A percentile compares a stretch with the other conserved stretches of the same genome.
Conservation (phyloP, 768 basidiomycete genomes). For the Boletus sp. region DNA sequence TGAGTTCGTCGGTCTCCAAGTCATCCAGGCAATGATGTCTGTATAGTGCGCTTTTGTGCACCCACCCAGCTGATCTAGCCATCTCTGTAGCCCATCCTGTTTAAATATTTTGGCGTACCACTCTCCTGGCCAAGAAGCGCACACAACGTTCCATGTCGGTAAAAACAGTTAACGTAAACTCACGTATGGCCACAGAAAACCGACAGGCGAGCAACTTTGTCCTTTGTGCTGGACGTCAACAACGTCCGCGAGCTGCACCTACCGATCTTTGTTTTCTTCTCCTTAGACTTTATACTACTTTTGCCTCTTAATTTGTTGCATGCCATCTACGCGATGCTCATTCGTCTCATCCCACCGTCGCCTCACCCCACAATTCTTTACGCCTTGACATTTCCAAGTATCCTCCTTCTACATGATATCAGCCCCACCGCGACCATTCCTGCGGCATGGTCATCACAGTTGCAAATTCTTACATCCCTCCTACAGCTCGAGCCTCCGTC, state of each 20-base stretch:
- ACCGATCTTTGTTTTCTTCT: constrained; percentile 1
- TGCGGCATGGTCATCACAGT: constrained; percentile 51
- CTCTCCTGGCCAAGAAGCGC: not conserved
- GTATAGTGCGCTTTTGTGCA: not conserved
- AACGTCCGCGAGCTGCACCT: constrained; percentile 17
- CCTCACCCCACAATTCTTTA: constrained; percentile 58
- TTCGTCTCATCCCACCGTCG: constrained; percentile 48
- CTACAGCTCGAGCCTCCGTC: constrained; percentile 54
- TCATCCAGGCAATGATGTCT: not conserved
- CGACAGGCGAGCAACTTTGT: constrained; percentile 13
- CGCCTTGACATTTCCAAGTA: constrained; percentile 48
- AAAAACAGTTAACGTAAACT: constrained; percentile 30
- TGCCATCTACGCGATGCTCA: constrained; percentile 45
- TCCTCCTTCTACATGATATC: constrained; percentile 38
- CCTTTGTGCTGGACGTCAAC: constrained; percentile 32
- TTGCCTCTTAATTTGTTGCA: constrained; percentile 22
- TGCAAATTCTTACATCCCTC: constrained; percentile 45
- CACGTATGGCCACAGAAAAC: constrained; percentile 33
- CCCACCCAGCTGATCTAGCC: not conserved
- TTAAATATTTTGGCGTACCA: not conserved
- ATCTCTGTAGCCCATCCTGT: not conserved
- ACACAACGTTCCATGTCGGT: constrained; percentile 7
- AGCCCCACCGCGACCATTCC: constrained; percentile 38
- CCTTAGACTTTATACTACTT: constrained; percentile 26
- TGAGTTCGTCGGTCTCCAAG: not conserved